These are phyloP conservation scores for Cardamine occulta DNA, from an alignment of 345 rosid species.

Conservation along the genomic window DNA sequence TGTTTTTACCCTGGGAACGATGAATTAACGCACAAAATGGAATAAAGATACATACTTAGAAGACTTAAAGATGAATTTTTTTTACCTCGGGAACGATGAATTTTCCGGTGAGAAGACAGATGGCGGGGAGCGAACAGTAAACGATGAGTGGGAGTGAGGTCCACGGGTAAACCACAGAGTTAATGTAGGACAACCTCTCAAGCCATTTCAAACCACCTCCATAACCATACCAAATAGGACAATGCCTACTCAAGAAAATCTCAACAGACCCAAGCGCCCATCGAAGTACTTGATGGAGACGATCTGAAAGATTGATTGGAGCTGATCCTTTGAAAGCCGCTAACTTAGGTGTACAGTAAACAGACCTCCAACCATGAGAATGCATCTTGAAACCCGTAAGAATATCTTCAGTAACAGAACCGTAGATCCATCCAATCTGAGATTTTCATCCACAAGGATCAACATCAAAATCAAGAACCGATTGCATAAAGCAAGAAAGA, in stretches of 20 bases:
- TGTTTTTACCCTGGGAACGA: not conserved
- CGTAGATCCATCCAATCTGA: slow-evolving; percentile 98
- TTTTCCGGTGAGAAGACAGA: slow-evolving; percentile 93
- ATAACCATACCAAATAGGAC: slow-evolving; percentile 99
- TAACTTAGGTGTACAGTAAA: slow-evolving; percentile 87
- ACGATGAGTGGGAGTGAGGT: slow-evolving; percentile 91
- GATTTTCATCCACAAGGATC: not conserved
- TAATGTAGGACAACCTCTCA: slow-evolving; percentile 92
- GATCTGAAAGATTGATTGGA: slow-evolving; percentile 95
- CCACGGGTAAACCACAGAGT: slow-evolving; percentile 96
- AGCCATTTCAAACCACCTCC: slow-evolving; percentile 98
- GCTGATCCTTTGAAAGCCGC: slow-evolving; percentile 97
- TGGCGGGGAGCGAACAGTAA: slow-evolving; percentile 95
- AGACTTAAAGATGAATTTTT: slow-evolving; percentile 17
- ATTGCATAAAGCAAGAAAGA: not conserved
- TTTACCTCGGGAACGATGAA: slow-evolving; percentile 98
- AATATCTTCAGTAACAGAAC: slow-evolving; percentile 95
- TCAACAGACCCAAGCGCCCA: slow-evolving; percentile 99
- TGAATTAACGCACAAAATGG: not conserved
- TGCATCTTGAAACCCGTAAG: slow-evolving; percentile 99
- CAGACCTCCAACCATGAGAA: slow-evolving; percentile 99
- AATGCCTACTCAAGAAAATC: slow-evolving; percentile 95
- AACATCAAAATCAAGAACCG: slow-evolving; percentile 21
- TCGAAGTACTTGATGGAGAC: slow-evolving; percentile 94
- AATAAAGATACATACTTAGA: not conserved